Evolutionary conservation across 495 filamentous ascomycete genomes (phyloP), one percentile per base, ranked within the genome.

Genomic region (Aspergillus steynii): DNA sequence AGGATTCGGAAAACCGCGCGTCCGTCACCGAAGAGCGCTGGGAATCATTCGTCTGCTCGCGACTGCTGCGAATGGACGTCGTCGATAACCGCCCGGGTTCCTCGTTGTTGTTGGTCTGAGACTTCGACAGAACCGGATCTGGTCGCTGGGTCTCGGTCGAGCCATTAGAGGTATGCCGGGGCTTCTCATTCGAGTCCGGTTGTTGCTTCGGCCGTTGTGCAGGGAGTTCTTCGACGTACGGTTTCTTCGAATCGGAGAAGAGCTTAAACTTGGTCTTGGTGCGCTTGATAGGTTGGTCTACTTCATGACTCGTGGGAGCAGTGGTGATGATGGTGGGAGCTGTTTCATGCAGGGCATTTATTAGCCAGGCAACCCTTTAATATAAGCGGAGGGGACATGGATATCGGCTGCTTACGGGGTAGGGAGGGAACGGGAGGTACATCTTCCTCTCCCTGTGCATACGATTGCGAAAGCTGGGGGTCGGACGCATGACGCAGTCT

Each of bases 241-340:
- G 55, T 48, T 76, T 77, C 32, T 71, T 70, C 15, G 67, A 68
- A 5, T 70, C 71, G 0, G 73, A 67, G 12, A 70, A 64, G 56
- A 77, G 61, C 29, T 63, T 72, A 57, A 75, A 65, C 57, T 70
- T 77, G 52, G 59, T 68, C 47, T 82, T 78, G 37, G 37, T 42
- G 64, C 83, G 84, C 71, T 85, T 88, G 9, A 74, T 71, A 10
- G 74, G 77, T 48, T 75, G 69, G 9, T 82, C 81, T 6, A 76
- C 56, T 29, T 79, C 75, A 51, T 94, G 85, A 60, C 88, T 82
- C 1, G 93, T 94, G 6, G 95, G 95, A 29, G 93, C 89, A 12
- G 95, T 99, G 27, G 88, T 96, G 69, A 97, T 94, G 69, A 99
- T 99, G 52, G 88, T 86, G 25, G 94, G 94, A 48, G 94, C 91